Evolutionary conservation across 176 grass and related monocot genomes (phyloP), one percentile per base, ranked within the genome.

Genomic region (Triticum dicoccoides): DNA sequence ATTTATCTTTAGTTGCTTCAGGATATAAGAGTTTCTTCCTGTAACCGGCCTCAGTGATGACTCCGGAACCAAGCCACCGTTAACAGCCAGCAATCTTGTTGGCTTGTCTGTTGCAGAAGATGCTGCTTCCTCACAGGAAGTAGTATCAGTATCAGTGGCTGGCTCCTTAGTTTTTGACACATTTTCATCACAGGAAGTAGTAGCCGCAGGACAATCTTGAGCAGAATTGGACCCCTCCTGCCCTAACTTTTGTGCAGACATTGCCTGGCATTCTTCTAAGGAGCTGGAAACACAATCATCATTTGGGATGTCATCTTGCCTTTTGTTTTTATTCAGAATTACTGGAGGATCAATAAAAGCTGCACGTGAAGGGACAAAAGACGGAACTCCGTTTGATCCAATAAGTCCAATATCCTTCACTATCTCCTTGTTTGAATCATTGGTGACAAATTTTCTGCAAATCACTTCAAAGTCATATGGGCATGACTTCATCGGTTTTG

Each of bases 391-490:
- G 73, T 96, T 92, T 9, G 87, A 89, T 27, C 87, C 92, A 87
- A 92, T 86, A 37, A 98, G 90, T 59, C 96, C 96, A 70, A 98
- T 94, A 79, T 92, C 84, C 76, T 92, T 88, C 61, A 96, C 88
- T 13, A 78, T 83, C 62, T 98, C 96, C 88, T 91, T 94, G 82
- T 89, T 96, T 39, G 90, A 94, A 89, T 93, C 90, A 83, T 89
- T 94, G 67, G 88, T 89, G 23, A 78, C 42, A 69, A 98, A 94
- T n/a, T 87, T 88, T 79, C 88, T 92, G 79, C 96, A 89, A 23
- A 98, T 96, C 44, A 88, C 84, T 56, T 96, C 86, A 33, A 96
- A 85, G 81, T 98, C 92, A 83, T 89, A 92, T 73, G 93, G 96
- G 66, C 93, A 96, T 88, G 78, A 8, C 76, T 90, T 92, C 32